Base-by-base conservation (phyloP, 306 rosid species). In the Trifolium subterraneum region DNA sequence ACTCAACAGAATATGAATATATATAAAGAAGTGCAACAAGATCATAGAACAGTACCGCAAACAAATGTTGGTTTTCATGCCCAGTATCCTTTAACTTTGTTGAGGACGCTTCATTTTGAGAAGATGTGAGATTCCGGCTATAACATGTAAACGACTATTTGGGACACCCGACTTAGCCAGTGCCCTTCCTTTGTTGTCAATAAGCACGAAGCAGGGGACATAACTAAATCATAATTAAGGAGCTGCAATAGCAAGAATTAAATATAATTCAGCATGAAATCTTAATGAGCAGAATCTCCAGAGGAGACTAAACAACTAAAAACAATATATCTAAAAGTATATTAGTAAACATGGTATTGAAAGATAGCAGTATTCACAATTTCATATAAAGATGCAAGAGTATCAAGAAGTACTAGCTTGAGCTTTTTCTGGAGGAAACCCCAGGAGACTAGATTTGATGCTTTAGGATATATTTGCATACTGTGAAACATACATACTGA, bases 111-210 rank as follows among this genome's bases (percentile, higher is more conserved):
- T 90, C 86, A 87, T 73, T 78, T 89, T 87, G 79, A 90, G 96
- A 77, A 93, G 98, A 81, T 93, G 97, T 67, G 98, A 90, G 68
- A 89, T 58, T 44, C 97, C 96, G 6, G 96, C 97, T 62, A 93
- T 72, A 44, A 90, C 98, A 75, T 88, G 98, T 47, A 85, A 85
- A 75, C 96, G 96, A 77, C 98, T 93, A 63, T 65, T 86, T 9
- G 98, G 98, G 62, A 89, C 63, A 10, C 93, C 90, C 3, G 96
- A 80, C 83, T 93, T 93, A 14, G 98, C 97, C 29, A 90, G 87
- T 44, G 97, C 97, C 71, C 76, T 89, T 63, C 97, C 97, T 7
- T 85, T 83, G 83, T 85, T 83, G 90, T 90, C 98, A 59, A 93
- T 79, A 68, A 90, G 79, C 66, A 93, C 96, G 74, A 93, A 93